Conservation (phyloP, 2,329 filamentous ascomycete genomes). For the Emmonsiellopsis sp. region DNA sequence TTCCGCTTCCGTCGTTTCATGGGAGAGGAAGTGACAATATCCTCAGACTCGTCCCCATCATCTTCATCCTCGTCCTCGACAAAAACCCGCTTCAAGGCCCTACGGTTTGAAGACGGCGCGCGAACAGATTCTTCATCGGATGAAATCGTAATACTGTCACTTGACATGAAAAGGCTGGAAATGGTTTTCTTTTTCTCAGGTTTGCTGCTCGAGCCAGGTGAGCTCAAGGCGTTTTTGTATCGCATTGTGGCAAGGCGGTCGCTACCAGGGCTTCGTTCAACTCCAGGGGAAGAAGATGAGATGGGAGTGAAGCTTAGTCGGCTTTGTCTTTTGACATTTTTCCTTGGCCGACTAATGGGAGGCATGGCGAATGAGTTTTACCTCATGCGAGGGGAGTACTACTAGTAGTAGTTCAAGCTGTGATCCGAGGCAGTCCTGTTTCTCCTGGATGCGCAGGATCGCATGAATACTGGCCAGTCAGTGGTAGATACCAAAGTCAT, state of each 20-base stretch:
- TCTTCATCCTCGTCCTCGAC: constrained; percentile 19
- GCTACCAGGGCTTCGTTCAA: constrained; percentile 12
- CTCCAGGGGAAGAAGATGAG: constrained; percentile 18
- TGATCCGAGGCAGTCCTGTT: no score
- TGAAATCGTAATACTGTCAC: background rate
- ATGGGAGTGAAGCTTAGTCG: constrained; percentile 33
- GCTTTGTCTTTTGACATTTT: constrained; percentile 23
- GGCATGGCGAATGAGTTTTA: background rate
- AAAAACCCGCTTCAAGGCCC: constrained; percentile 19
- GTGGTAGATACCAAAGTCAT: no score
- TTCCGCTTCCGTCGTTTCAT: constrained; percentile 13
- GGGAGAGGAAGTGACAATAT: constrained; percentile 19
- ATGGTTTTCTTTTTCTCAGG: background rate
- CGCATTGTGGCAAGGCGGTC: constrained; percentile 24
- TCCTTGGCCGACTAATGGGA: background rate
- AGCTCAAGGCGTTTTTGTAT: constrained; percentile 22
- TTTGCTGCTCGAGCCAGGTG: constrained; percentile 6
- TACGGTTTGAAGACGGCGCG: constrained; percentile 10
- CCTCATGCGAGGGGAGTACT: background rate
- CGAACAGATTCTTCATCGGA: constrained; percentile 7
- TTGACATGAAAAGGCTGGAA: background rate
- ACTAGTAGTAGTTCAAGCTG: background rate
- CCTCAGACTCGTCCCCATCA: constrained; percentile 21
- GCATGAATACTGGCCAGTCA: no score
- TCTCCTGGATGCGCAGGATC: no score